phyloP scores from a whole-genome alignment of 768 basidiomycete species.

The Favolaschia claudopus region DNA sequence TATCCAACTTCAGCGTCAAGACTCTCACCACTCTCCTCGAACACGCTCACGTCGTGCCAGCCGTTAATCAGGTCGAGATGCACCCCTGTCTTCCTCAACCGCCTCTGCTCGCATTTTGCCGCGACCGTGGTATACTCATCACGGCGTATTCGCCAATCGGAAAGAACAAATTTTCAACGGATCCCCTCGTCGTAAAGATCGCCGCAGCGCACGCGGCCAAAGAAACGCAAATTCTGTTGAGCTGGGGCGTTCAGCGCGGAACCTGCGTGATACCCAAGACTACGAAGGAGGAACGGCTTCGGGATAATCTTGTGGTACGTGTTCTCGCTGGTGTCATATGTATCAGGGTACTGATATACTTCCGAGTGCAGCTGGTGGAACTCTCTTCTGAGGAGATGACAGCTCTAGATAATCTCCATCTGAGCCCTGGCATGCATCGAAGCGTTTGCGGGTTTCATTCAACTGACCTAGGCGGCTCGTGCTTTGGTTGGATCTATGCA shows the following conservation, averaged over 20 bases:
- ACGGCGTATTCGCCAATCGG: slow-evolving; percentile 59
- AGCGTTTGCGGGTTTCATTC: slow-evolving; percentile 43
- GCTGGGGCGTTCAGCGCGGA: slow-evolving; percentile 64
- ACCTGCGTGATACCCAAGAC: slow-evolving; percentile 65
- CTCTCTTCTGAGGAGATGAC: slow-evolving; percentile 46
- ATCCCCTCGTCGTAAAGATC: slow-evolving; percentile 36
- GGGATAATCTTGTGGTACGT: slow-evolving; percentile 49
- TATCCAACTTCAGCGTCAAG: slow-evolving; percentile 60
- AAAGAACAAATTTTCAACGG: slow-evolving; percentile 27
- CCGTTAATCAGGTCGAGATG: slow-evolving; percentile 47
- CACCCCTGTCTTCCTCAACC: slow-evolving; percentile 51
- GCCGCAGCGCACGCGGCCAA: slow-evolving; percentile 38
- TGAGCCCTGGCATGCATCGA: slow-evolving; percentile 46
- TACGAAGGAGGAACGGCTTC: slow-evolving; percentile 48
- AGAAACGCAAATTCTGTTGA: slow-evolving; percentile 58
- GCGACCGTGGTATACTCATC: slow-evolving; percentile 45
- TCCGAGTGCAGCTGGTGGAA: slow-evolving; percentile 39
- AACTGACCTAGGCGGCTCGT: slow-evolving; percentile 35
- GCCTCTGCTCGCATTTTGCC: slow-evolving; percentile 47
- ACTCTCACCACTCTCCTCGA: slow-evolving; percentile 44
- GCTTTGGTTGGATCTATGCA: slow-evolving; percentile 47
- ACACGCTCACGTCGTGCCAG: slow-evolving; percentile 50
- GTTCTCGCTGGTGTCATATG: neutral
- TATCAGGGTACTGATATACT: neutral
- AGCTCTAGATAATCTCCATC: slow-evolving; percentile 46